Conservation (phyloP, 192 early-diverging fungal genomes). For the Coemansia sp. region DNA sequence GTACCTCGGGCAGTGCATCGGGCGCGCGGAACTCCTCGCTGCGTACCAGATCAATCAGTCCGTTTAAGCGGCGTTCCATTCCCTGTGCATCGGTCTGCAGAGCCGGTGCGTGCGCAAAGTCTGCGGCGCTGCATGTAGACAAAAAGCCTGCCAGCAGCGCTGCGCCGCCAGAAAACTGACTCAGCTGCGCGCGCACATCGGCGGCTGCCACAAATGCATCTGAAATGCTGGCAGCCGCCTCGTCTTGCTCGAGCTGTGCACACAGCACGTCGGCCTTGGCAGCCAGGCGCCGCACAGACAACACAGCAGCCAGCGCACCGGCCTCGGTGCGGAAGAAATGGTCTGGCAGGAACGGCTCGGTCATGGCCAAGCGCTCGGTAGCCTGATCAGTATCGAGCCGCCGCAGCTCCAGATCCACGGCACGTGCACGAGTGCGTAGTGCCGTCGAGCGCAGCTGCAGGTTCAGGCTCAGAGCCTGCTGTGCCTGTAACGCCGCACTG, state of each 20-base stretch:
- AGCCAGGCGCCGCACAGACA: constrained; percentile 77
- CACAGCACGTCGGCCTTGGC: constrained; percentile 80
- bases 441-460: constrained; percentile 77
- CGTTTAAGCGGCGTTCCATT: constrained; percentile 75
- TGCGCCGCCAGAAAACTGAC: constrained; percentile 63
- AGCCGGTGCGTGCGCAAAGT: constrained; percentile 65
- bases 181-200: constrained; percentile 35
- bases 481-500: constrained; percentile 65
- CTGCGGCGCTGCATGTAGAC: constrained; percentile 64
- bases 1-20: constrained; percentile 67
- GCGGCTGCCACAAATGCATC: constrained; percentile 56
- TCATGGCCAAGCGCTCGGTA: constrained; percentile 58
- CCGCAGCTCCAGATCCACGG: constrained; percentile 87
- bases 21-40: constrained; percentile 73
- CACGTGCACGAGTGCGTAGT: constrained; percentile 82
- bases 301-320: constrained; percentile 68
- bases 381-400: constrained; percentile 86
- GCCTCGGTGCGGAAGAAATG: constrained; percentile 79
- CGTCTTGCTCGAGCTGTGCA: constrained; percentile 71
- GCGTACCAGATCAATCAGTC: constrained; percentile 72
- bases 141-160: constrained; percentile 69
- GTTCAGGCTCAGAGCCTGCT: constrained; percentile 78
- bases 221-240: constrained; percentile 55
- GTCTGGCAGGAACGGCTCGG: constrained; percentile 80
- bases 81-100: constrained; percentile 76